Evolutionary conservation across 768 basidiomycete genomes (phyloP).

Genomic region (Hypholoma sublateritium): DNA sequence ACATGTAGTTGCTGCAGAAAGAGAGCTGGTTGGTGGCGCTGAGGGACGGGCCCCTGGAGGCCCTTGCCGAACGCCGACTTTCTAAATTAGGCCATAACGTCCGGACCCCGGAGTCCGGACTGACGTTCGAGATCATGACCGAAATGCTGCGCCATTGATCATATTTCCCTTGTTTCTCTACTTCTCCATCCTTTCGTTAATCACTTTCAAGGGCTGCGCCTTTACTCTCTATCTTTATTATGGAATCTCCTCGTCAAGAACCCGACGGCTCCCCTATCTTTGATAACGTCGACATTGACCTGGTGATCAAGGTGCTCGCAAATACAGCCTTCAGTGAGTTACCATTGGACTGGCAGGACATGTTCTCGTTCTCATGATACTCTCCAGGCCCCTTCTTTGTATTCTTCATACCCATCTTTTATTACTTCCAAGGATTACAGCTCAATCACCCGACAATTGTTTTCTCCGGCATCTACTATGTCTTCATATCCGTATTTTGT

Average conservation of each 20-base stretch:
- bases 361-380: conserved; percentile 2
- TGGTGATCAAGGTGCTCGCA: conserved; percentile 74
- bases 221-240: conserved; percentile 22
- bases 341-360: conserved; percentile 4
- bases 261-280: conserved; percentile 52
- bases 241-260: conserved; percentile 25
- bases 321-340: conserved; percentile 78
- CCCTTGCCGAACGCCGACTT: too few relatives aligned
- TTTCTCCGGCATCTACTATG: conserved; percentile 52
- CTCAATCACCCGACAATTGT: conserved; percentile 52
- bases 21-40: too few relatives aligned
- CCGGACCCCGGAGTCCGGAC: neutral
- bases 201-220: conserved; percentile 28
- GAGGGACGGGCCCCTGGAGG: too few relatives aligned
- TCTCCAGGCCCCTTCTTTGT: conserved; percentile 80
- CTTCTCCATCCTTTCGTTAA: conserved; percentile 10
- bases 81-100: too few relatives aligned
- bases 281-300: conserved; percentile 74
- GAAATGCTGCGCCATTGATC: neutral
- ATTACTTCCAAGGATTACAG: conserved; percentile 65
- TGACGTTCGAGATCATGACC: conserved; percentile 8
- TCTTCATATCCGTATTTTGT: conserved; percentile 68
- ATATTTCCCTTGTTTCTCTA: neutral
- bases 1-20: too few relatives aligned
- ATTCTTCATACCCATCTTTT: conserved; percentile 76